phyloP scores from a whole-genome alignment of 306 rosid species.

The Geum urbanum region DNA sequence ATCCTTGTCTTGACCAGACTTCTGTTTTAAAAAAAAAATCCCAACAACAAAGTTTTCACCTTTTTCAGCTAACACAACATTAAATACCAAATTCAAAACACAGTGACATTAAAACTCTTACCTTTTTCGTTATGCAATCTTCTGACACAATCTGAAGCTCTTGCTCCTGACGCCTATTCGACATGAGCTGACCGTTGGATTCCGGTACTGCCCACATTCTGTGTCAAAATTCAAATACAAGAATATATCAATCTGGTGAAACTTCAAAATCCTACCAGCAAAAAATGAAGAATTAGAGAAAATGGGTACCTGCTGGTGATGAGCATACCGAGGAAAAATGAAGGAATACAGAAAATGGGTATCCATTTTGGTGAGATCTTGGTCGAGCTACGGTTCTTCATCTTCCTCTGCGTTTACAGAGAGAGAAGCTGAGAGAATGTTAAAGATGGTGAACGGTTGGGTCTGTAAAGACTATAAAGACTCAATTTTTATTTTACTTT shows the following conservation, averaged over 20 bases:
- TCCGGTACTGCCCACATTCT: constrained; percentile 75
- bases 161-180: constrained; percentile 57
- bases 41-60: background rate
- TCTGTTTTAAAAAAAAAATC: constrained; percentile 23
- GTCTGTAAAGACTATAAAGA: no score
- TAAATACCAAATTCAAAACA: background rate
- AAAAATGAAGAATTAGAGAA: background rate
- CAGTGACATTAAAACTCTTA: constrained; percentile 4
- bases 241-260: no score
- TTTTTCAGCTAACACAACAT: background rate
- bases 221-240: background rate
- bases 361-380: constrained; percentile 80
- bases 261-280: constrained; percentile 14
- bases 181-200: constrained; percentile 54
- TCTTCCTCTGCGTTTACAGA: constrained; percentile 19
- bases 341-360: constrained; percentile 71
- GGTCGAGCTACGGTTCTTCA: constrained; percentile 57
- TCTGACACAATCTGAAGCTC: constrained; percentile 67
- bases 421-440: background rate
- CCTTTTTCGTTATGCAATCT: constrained; percentile 57
- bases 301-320: constrained; percentile 61
- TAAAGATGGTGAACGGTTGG: no score
- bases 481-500: no score
- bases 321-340: constrained; percentile 76
- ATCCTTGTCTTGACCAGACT: constrained; percentile 48